Percentiles rank a stretch among this genome's conserved stretches.
Evolutionary conservation across 257 asterid genomes (phyloP).

Genomic region (Nicotiana obtusifolia): DNA sequence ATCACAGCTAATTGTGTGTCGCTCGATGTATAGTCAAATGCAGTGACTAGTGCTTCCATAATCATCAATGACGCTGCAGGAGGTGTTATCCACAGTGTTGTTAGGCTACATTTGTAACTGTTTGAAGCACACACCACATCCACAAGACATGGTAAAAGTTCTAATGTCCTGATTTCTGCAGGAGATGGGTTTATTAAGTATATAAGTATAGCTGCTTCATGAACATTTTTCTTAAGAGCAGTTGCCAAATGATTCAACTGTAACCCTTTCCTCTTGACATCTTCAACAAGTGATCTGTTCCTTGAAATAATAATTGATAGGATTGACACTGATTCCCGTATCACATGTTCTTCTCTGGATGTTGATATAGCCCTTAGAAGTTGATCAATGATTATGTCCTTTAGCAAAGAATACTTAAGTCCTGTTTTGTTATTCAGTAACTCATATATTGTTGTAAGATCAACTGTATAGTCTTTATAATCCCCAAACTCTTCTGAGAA

Average conservation of each 20-base stretch:
- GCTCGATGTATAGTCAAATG: slow-evolving; percentile 66
- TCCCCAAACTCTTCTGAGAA: slow-evolving; percentile 49
- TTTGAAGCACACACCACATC: slow-evolving; percentile 69
- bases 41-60: slow-evolving; percentile 63
- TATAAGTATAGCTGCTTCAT: slow-evolving; percentile 74
- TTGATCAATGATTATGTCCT: slow-evolving; percentile 76
- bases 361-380: slow-evolving; percentile 64
- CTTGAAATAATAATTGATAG: slow-evolving; percentile 60
- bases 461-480: slow-evolving; percentile 50
- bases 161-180: slow-evolving; percentile 62
- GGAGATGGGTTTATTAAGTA: slow-evolving; percentile 79
- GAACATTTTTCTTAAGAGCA: slow-evolving; percentile 72
- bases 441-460: slow-evolving; percentile 60
- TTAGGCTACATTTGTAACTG: slow-evolving; percentile 38
- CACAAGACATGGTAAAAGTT: slow-evolving; percentile 70
- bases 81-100: slow-evolving; percentile 49
- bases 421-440: slow-evolving; percentile 54
- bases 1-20: slow-evolving; percentile 56
- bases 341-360: slow-evolving; percentile 60
- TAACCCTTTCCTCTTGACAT: slow-evolving; percentile 67
- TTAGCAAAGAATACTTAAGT: slow-evolving; percentile 61
- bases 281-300: slow-evolving; percentile 54
- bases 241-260: slow-evolving; percentile 66
- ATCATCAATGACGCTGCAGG: slow-evolving; percentile 83
- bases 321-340: slow-evolving; percentile 62